Base-by-base conservation (phyloP, 2,329 filamentous ascomycete genomes). In the Pseudocercospora fijiensis region DNA sequence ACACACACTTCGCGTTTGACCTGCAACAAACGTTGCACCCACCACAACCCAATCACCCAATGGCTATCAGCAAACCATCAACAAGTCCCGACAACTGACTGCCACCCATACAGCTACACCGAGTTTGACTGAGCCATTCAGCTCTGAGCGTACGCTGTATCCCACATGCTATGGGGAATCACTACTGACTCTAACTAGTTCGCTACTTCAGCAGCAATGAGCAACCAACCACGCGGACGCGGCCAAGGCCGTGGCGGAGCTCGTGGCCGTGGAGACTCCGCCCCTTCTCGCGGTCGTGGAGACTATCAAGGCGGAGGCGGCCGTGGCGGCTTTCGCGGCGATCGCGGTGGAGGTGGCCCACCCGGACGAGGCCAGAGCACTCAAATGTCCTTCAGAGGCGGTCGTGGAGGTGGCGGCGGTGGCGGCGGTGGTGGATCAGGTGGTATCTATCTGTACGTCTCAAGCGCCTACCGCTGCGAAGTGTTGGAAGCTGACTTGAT, bases 291-390 rank as follows among this genome's bases (percentile, higher is more conserved):
- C 41, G 37, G 27, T 45, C 57, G 65, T 30, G 58, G 64, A 53
- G 61, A 52, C 64, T 62, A 30, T 58, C 64, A 28, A 61, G 60
- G 67, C 18, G 65, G 58, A 24, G 52, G 58, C 24, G 58, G 67
- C 51, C 37, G 37, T 6, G 37, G 74, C 24, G 68, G 71, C 47
- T 64, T 73, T 18, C 70, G 74, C 22, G 70, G 70, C 52, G 71
- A 63, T 28, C 60, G 65, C n/a, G 59, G 63, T 9, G 61, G 61
- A 51, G 61, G 55, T 5, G 65, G 60, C 28, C 51, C 65, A 18
- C 61, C 61, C 18, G 60, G 52, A 26, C 57, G 60, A 33, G 66
- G 66, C 16, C 61, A 63, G 22, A 45, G 56, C 16, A 52, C 57
- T 2, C 62, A 60, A 41, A 61, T 70, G 45, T 49, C 65, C 57